These are phyloP conservation scores for Venturia nashicola DNA, from an alignment of 2,329 filamentous ascomycete genomes.

Conservation along the genomic window DNA sequence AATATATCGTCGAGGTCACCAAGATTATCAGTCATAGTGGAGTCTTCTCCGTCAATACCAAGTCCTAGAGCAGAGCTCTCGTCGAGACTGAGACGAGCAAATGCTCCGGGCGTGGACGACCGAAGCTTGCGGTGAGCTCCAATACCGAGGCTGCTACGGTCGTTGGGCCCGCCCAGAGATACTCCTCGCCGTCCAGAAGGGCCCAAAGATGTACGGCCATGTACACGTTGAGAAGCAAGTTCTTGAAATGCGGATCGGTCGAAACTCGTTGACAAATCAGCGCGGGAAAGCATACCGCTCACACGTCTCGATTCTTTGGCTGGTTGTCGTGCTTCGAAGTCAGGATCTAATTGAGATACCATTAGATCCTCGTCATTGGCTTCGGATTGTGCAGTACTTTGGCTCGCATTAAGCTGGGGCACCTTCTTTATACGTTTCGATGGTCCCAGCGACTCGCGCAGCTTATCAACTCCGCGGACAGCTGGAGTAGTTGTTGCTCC, in stretches of 20 bases:
- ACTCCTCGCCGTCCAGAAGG: constrained; percentile 50
- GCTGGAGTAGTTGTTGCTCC: constrained; percentile 67
- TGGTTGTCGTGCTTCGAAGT: constrained; percentile 38
- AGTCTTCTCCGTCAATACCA: constrained; percentile 25
- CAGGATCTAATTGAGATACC: constrained; percentile 37
- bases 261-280: constrained; percentile 75
- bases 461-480: constrained; percentile 44
- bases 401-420: constrained; percentile 2
- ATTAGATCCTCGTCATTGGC: constrained; percentile 28
- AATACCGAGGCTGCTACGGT: constrained; percentile 47
- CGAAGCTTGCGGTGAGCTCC: constrained; percentile 32
- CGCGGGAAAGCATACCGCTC: constrained; percentile 79
- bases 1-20: constrained; percentile 28
- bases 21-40: constrained; percentile 20
- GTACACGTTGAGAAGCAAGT: constrained; percentile 35
- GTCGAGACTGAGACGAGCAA: constrained; percentile 26
- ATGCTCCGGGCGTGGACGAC: constrained; percentile 42
- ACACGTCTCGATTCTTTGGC: constrained; percentile 62
- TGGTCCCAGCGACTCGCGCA: constrained; percentile 66
- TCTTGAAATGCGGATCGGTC: constrained; percentile 73
- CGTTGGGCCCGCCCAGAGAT: constrained; percentile 58
- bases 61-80: constrained; percentile 25
- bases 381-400: constrained; percentile 4
- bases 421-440: constrained; percentile 18
- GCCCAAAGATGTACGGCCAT: constrained; percentile 16